Conservation (phyloP, 805 yeast species). For the Vanderwaltozyma tropicalis region DNA sequence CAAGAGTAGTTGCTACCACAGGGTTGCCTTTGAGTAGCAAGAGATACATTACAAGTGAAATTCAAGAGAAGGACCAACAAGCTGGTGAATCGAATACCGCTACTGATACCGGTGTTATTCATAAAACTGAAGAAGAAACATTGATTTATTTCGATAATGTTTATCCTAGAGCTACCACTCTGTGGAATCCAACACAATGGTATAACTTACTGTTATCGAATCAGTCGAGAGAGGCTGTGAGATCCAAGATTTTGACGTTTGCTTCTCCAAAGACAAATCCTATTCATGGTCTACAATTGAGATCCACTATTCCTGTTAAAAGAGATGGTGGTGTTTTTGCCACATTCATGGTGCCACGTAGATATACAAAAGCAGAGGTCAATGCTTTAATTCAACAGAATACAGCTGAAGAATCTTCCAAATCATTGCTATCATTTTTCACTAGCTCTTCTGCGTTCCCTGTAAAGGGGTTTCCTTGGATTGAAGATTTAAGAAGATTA, state of each 20-base stretch:
- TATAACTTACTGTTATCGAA: slow-evolving; percentile 30
- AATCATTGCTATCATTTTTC: slow-evolving; percentile 30
- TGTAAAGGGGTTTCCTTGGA: slow-evolving; percentile 92
- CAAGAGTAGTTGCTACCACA: background rate
- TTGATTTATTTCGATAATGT: slow-evolving; percentile 48
- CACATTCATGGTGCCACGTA: slow-evolving; percentile 52
- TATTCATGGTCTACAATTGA: slow-evolving; percentile 37
- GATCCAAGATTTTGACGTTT: slow-evolving; percentile 30
- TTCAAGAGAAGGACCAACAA: slow-evolving; percentile 35
- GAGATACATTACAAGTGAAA: slow-evolving; percentile 31
- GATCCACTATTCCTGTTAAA: slow-evolving; percentile 55
- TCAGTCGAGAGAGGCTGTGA: slow-evolving; percentile 31
- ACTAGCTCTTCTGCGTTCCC: slow-evolving; percentile 48
- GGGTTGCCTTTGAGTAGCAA: background rate
- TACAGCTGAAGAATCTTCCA: slow-evolving; percentile 31
- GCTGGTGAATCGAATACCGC: slow-evolving; percentile 48
- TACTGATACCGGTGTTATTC: slow-evolving; percentile 47
- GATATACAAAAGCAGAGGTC: slow-evolving; percentile 39
- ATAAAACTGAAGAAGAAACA: slow-evolving; percentile 39
- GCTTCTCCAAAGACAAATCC: slow-evolving; percentile 32
- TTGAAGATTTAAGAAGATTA: slow-evolving; percentile 77
- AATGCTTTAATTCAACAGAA: slow-evolving; percentile 42
- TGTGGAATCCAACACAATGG: slow-evolving; percentile 40
- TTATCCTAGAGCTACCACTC: slow-evolving; percentile 36
- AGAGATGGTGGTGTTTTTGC: slow-evolving; percentile 95